Percentiles rank a stretch among this genome's conserved stretches.
phyloP scores from a whole-genome alignment of 352 stramenopile species.

The Phytophthora pluvialis region DNA sequence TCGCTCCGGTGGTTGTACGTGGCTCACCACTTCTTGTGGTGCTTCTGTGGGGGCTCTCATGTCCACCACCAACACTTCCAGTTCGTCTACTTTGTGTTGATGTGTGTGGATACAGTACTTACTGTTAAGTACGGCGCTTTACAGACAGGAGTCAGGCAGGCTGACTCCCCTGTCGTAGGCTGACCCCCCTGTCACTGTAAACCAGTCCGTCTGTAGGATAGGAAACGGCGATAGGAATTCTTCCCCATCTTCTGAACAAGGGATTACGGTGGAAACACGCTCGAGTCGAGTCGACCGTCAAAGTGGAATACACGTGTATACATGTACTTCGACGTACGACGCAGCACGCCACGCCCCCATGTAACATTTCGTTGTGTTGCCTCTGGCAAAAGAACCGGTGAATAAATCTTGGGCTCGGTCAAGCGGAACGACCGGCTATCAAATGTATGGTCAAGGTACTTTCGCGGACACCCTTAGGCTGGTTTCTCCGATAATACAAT shows the following conservation, averaged over 20 bases:
- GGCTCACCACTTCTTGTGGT: too few species aligned
- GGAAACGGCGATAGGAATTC: neutral
- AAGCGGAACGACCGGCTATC: neutral
- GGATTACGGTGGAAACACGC: too few species aligned
- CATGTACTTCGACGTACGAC: neutral
- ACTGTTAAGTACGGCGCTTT: too few species aligned
- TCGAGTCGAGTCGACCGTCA: neutral
- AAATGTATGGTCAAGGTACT: slow-evolving; percentile 7
- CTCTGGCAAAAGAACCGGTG: neutral
- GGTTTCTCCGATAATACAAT: neutral
- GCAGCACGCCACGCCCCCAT: neutral
- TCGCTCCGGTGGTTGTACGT: too few species aligned
- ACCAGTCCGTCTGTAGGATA: too few species aligned
- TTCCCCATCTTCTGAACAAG: neutral
- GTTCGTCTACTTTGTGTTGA: too few species aligned
- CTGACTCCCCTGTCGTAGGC: too few species aligned
- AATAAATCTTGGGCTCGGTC: slow-evolving; percentile 1
- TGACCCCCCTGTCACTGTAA: too few species aligned
- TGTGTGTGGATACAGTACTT: too few species aligned
- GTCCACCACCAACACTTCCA: too few species aligned
- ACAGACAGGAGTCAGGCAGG: too few species aligned
- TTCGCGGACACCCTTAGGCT: neutral
- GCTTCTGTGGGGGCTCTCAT: too few species aligned
- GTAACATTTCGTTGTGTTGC: slow-evolving; percentile 6
- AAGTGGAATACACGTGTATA: neutral